Conservation (phyloP, 768 basidiomycete species). For the Neoboletus brunneissimus region DNA sequence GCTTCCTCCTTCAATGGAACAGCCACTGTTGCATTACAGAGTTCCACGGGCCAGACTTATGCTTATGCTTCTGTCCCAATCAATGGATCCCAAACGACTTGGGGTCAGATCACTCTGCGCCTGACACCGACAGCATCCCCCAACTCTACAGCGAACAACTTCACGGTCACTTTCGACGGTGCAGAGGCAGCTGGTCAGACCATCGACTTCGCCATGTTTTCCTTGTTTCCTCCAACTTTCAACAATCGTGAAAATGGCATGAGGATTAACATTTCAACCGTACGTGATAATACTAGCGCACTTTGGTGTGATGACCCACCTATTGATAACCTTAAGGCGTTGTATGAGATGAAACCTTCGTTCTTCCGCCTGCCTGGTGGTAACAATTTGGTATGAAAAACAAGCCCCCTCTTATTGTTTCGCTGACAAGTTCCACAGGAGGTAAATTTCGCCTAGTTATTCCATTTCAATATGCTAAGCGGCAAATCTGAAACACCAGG, state of each 20-base stretch:
- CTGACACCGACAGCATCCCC: conserved; percentile 43
- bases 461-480: not conserved
- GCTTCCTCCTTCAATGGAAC: conserved; percentile 37
- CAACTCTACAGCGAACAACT: conserved; percentile 43
- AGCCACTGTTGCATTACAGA: conserved; percentile 45
- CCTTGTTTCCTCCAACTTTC: conserved; percentile 66
- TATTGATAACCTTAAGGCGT: conserved; percentile 33
- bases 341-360: conserved; percentile 52
- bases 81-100: conserved; percentile 42
- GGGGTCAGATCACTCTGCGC: conserved; percentile 44
- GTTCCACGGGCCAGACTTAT: conserved; percentile 40
- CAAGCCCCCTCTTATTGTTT: not conserved
- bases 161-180: conserved; percentile 51
- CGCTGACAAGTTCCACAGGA: conserved; percentile 32
- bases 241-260: conserved; percentile 57
- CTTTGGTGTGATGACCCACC: not conserved
- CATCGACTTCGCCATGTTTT: conserved; percentile 57
- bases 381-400: conserved; percentile 48
- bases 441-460: conserved; percentile 23
- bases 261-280: conserved; percentile 57
- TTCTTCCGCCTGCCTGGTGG: conserved; percentile 69
- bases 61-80: conserved; percentile 39
- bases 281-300: conserved; percentile 14
- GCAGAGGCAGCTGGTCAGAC: conserved; percentile 38
- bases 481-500: conserved; percentile 32